These are phyloP conservation scores for Yarrowia sp. DNA, from an alignment of 805 yeast species.

Conservation along the genomic window DNA sequence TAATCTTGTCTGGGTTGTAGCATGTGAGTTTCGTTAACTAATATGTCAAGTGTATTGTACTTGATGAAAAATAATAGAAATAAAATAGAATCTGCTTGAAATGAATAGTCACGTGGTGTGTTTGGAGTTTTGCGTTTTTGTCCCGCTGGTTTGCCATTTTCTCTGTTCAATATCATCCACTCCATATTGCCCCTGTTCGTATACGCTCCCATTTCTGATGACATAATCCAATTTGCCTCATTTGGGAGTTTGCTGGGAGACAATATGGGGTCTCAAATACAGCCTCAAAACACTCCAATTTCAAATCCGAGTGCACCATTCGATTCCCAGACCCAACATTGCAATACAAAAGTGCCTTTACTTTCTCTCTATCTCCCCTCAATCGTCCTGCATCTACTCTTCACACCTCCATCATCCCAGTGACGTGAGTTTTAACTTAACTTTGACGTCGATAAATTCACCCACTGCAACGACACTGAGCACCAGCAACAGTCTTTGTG, in stretches of 20 bases:
- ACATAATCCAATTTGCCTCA: conserved; percentile 12
- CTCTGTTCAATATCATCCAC: no score
- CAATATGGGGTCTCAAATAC: not conserved
- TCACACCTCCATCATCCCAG: not conserved
- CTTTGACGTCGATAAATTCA: conserved; percentile 7
- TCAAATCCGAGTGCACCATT: not conserved
- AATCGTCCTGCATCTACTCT: not conserved
- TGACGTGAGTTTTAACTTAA: conserved; percentile 5
- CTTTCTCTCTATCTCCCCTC: not conserved
- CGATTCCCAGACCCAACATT: not conserved
- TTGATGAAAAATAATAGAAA: no score
- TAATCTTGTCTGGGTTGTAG: no score
- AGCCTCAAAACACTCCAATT: not conserved
- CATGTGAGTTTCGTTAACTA: no score
- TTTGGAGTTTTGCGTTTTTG: no score
- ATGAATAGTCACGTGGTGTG: no score
- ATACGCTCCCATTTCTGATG: not conserved
- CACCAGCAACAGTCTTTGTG: not conserved
- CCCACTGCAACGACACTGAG: conserved; percentile 3
- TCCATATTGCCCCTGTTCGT: no score
- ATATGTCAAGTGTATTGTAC: no score
- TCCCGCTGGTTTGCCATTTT: no score
- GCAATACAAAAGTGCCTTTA: not conserved
- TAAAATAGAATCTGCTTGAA: no score
- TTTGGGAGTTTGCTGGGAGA: not conserved